Evolutionary conservation across 306 rosid species (phyloP).

Genomic region (Alnus glutinosa): DNA sequence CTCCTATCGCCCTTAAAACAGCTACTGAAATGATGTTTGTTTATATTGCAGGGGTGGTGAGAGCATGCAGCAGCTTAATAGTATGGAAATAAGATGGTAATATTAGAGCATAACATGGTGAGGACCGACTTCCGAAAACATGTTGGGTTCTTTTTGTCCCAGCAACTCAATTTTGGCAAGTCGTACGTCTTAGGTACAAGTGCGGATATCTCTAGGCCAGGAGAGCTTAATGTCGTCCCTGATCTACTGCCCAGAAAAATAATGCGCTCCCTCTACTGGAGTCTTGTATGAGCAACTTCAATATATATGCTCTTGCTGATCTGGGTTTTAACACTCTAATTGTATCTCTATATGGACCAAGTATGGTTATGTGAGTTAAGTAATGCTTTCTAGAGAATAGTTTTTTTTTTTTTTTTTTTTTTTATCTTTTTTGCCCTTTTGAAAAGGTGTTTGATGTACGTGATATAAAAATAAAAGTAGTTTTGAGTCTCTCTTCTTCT

Average conservation of each 20-base stretch:
- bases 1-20: background rate
- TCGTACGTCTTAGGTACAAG: background rate
- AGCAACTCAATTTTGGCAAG: background rate
- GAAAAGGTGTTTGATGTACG: too few species aligned
- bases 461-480: too few species aligned
- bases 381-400: too few species aligned
- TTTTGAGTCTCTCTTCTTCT: background rate
- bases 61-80: background rate
- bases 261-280: background rate
- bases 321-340: background rate
- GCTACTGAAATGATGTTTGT: background rate
- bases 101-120: background rate
- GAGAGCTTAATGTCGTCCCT: slow-evolving; percentile 4
- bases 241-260: background rate
- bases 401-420: background rate
- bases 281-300: background rate
- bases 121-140: slow-evolving; percentile 5
- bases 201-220: background rate
- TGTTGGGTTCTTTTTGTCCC: slow-evolving; percentile 39
- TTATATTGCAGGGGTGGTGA: slow-evolving; percentile 5
- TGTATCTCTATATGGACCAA: background rate
- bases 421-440: too few species aligned
- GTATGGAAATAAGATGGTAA: slow-evolving; percentile 29
- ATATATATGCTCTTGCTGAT: background rate
- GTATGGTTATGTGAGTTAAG: too few species aligned